A percentile compares a stretch with the other conserved stretches of the same genome.
Conservation (phyloP, 2,329 filamentous ascomycete genomes). For the Claviceps arundinis region DNA sequence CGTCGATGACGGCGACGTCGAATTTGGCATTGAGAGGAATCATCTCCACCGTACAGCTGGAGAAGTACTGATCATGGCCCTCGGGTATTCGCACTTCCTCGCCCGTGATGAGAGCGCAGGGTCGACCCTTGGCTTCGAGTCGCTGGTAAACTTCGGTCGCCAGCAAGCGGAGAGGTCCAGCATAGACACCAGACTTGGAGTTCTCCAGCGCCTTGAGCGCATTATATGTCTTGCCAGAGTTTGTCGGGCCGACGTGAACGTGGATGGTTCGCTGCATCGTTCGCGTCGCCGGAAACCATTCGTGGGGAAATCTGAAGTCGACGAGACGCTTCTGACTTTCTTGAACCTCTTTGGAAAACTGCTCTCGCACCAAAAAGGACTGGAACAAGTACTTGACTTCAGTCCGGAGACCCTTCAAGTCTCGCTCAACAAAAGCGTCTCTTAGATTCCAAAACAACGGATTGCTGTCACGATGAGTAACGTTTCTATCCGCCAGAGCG, state of each 20-base stretch:
- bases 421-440: conserved; percentile 42
- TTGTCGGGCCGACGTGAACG: conserved; percentile 90
- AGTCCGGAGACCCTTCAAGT: conserved; percentile 34
- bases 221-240: conserved; percentile 95
- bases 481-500: conserved; percentile 25
- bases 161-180: conserved; percentile 74
- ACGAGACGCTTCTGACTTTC: conserved; percentile 51
- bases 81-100: conserved; percentile 69
- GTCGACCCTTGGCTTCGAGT: conserved; percentile 61
- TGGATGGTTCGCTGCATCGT: conserved; percentile 71
- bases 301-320: conserved; percentile 77
- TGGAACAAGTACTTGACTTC: conserved; percentile 58
- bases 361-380: conserved; percentile 44
- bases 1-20: conserved; percentile 92
- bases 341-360: conserved; percentile 42
- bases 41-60: conserved; percentile 93
- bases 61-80: conserved; percentile 44
- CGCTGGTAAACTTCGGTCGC: conserved; percentile 93
- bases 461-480: conserved; percentile 29
- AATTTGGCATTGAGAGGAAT: conserved; percentile 40
- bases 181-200: conserved; percentile 68
- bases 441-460: conserved; percentile 45
- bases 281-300: conserved; percentile 84
- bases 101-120: conserved; percentile 75
- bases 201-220: conserved; percentile 74